Conservation (phyloP, 176 grass and related monocot genomes). For the Raddia distichophylla region DNA sequence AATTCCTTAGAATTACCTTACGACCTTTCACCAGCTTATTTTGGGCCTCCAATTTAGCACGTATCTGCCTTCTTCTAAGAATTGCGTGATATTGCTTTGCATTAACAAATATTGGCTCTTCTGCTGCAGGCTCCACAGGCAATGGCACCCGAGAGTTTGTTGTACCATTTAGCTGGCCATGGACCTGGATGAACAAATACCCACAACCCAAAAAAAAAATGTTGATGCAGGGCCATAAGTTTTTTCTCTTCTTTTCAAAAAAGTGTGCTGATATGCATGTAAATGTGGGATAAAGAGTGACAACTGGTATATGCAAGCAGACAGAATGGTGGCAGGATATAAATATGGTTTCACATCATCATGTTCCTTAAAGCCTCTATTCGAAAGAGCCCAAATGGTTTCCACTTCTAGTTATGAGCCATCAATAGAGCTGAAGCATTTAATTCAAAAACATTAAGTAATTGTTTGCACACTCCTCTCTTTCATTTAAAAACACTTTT, state of each 20-base stretch:
- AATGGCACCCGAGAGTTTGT: constrained; percentile 55
- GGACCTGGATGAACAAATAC: constrained; percentile 53
- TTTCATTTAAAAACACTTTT: constrained; percentile 13
- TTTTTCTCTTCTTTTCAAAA: neutral
- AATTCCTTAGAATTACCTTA: constrained; percentile 61
- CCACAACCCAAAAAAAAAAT: neutral
- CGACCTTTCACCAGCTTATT: constrained; percentile 86
- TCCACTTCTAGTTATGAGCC: neutral
- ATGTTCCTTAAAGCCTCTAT: neutral
- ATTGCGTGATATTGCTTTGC: constrained; percentile 96
- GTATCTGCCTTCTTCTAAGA: constrained; percentile 80
- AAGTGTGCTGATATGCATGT: neutral
- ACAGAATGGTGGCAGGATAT: constrained; percentile 7
- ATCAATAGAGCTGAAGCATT: neutral
- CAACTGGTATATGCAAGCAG: neutral
- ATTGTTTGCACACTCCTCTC: neutral
- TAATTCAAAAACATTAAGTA: neutral
- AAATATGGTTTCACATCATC: constrained; percentile 27
- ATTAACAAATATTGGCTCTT: constrained; percentile 95
- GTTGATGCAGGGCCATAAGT: neutral
- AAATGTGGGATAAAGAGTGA: constrained; percentile 16
- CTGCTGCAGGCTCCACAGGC: constrained; percentile 69
- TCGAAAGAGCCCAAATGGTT: neutral
- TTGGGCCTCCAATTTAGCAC: constrained; percentile 93
- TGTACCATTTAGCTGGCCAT: constrained; percentile 49